These are phyloP conservation scores for Xylariaceae sp. DNA, from an alignment of 2,329 filamentous ascomycete genomes.

Conservation along the genomic window DNA sequence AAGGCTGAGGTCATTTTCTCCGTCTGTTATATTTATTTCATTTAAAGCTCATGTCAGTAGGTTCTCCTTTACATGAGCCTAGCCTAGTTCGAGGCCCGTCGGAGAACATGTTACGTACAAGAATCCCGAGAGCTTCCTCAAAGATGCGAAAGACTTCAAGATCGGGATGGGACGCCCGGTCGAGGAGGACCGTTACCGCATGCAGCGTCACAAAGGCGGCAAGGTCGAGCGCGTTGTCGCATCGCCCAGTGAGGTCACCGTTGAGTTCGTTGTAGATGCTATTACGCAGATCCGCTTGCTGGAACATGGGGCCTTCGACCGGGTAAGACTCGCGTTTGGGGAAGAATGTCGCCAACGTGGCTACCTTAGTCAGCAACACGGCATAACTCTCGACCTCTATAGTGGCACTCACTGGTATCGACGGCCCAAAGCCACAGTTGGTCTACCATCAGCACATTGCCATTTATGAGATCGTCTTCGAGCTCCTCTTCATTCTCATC, in stretches of 20 bases:
- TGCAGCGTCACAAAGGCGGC: conserved; percentile 58
- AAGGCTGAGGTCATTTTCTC: conserved; percentile 58
- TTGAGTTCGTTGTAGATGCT: conserved; percentile 63
- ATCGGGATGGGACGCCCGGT: conserved; percentile 54
- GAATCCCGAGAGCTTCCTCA: conserved; percentile 58
- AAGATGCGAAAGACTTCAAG: conserved; percentile 61
- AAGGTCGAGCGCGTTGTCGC: conserved; percentile 56
- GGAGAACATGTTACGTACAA: no score
- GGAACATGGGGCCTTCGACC: conserved; percentile 49
- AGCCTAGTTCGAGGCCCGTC: no score
- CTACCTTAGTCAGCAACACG: conserved; percentile 25
- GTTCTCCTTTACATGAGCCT: no score
- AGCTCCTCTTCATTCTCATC: conserved; percentile 32
- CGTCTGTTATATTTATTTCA: no score
- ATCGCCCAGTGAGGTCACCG: conserved; percentile 56
- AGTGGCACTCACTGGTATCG: conserved; percentile 41
- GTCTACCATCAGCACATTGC: conserved; percentile 62
- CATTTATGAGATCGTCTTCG: conserved; percentile 39
- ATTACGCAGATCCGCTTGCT: conserved; percentile 57
- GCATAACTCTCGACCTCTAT: background rate
- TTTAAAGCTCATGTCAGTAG: no score
- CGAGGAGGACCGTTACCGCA: conserved; percentile 56
- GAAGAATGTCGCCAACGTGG: conserved; percentile 50
- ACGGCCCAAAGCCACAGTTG: conserved; percentile 59
- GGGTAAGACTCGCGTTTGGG: conserved; percentile 49